phyloP scores from a whole-genome alignment of 768 basidiomycete species.

The Termitomyces sp. region DNA sequence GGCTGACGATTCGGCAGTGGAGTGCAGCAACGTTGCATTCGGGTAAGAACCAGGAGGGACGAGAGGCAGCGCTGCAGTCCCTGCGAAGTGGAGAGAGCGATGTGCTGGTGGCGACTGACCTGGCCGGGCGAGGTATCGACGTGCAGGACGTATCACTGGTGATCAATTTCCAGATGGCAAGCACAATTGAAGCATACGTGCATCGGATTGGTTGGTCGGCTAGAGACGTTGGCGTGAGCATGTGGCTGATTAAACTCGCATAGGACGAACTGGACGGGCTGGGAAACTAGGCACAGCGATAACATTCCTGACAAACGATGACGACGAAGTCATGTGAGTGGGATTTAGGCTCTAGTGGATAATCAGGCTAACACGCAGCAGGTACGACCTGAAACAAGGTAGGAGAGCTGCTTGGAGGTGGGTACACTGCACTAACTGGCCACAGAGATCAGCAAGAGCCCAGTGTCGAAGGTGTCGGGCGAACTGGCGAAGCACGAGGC shows the following conservation, averaged over 20 bases:
- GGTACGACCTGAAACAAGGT: slow-evolving; percentile 96
- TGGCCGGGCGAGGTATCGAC: slow-evolving; percentile 98
- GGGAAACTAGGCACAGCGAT: slow-evolving; percentile 93
- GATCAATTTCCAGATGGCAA: slow-evolving; percentile 97
- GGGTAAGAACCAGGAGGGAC: slow-evolving; percentile 96
- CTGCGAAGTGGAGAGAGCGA: slow-evolving; percentile 84
- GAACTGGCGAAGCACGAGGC: slow-evolving; percentile 92
- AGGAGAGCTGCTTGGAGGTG: slow-evolving; percentile 24
- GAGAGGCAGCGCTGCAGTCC: slow-evolving; percentile 87
- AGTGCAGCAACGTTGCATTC: slow-evolving; percentile 90
- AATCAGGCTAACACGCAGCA: slow-evolving; percentile 27
- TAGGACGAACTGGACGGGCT: slow-evolving; percentile 95
- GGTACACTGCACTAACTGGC: not conserved
- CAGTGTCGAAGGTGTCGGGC: slow-evolving; percentile 82
- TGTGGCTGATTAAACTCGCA: slow-evolving; percentile 12
- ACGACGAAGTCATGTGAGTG: slow-evolving; percentile 94
- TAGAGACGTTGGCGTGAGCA: not conserved
- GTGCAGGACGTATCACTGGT: slow-evolving; percentile 95
- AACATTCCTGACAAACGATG: slow-evolving; percentile 94
- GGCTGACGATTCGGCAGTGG: slow-evolving; percentile 52
- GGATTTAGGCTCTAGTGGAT: slow-evolving; percentile 10
- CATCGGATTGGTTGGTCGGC: slow-evolving; percentile 83
- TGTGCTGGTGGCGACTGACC: slow-evolving; percentile 93
- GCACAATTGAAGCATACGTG: slow-evolving; percentile 94
- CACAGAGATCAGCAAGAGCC: slow-evolving; percentile 90